These are phyloP conservation scores for Echria macrotheca DNA, from an alignment of 495 filamentous ascomycete genomes.

Conservation along the genomic window DNA sequence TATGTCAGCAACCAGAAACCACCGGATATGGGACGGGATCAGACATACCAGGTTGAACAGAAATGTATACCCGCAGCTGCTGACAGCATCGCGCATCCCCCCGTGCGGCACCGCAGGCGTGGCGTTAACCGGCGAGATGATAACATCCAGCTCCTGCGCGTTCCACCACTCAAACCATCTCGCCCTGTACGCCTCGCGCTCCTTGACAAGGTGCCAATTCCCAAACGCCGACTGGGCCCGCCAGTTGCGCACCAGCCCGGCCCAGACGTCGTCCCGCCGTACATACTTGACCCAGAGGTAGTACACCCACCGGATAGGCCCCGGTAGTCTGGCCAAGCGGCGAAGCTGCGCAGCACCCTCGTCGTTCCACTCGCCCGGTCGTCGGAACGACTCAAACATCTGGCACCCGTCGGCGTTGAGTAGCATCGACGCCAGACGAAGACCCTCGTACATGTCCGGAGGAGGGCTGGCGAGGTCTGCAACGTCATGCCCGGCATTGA, in stretches of 20 bases:
- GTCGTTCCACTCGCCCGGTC: slow-evolving; percentile 75
- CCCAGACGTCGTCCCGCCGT: slow-evolving; percentile 68
- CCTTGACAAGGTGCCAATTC: slow-evolving; percentile 73
- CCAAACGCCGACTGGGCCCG: slow-evolving; percentile 63
- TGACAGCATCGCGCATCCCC: slow-evolving; percentile 81
- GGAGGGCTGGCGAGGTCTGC: slow-evolving; percentile 65
- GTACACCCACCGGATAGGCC: slow-evolving; percentile 76
- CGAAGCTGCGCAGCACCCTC: slow-evolving; percentile 69
- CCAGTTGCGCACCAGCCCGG: slow-evolving; percentile 67
- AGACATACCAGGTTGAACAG: slow-evolving; percentile 75
- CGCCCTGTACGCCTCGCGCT: slow-evolving; percentile 70
- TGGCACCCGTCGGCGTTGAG: slow-evolving; percentile 83
- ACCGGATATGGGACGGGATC: background rate
- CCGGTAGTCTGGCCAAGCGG: slow-evolving; percentile 65
- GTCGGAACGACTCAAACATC: slow-evolving; percentile 73
- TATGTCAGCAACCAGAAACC: slow-evolving; percentile 2
- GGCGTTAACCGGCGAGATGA: slow-evolving; percentile 82
- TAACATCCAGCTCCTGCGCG: slow-evolving; percentile 63
- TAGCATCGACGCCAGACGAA: slow-evolving; percentile 75
- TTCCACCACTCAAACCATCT: slow-evolving; percentile 84
- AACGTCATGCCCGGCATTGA: slow-evolving; percentile 67
- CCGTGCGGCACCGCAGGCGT: slow-evolving; percentile 85
- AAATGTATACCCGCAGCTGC: slow-evolving; percentile 91
- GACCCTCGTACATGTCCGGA: slow-evolving; percentile 63
- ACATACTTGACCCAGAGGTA: slow-evolving; percentile 86